Conservation (phyloP, 2,329 filamentous ascomycete genomes). For the Aspergillaceae sp. region DNA sequence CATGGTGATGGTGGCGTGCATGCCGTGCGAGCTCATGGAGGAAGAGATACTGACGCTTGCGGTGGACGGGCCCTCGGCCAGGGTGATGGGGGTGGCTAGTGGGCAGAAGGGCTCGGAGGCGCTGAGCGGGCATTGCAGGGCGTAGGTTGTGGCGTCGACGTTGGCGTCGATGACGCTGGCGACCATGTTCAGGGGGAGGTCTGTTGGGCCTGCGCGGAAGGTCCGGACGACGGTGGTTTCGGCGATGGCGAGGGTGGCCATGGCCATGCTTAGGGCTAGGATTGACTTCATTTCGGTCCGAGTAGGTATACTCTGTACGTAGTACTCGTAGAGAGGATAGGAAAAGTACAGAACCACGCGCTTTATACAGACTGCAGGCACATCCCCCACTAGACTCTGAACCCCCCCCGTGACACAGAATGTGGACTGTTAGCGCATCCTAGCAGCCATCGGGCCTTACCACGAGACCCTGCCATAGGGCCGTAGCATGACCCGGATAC, state of each 20-base stretch:
- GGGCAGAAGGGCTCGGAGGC: conserved; percentile 2
- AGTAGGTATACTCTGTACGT: too few relatives aligned
- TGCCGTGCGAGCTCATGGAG: conserved; percentile 2
- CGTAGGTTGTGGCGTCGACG: conserved; percentile 10
- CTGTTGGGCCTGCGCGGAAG: conserved; percentile 6
- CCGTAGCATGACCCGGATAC: too few relatives aligned
- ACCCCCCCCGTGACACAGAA: too few relatives aligned
- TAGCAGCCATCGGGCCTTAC: too few relatives aligned
- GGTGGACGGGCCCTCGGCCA: conserved; percentile 14
- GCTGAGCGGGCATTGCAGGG: conserved; percentile 6
- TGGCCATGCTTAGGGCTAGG: not conserved
- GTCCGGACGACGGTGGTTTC: conserved; percentile 7
- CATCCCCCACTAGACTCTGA: too few relatives aligned
- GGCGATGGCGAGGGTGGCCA: conserved; percentile 2
- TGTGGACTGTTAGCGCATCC: too few relatives aligned
- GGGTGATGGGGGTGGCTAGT: conserved; percentile 7
- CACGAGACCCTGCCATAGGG: too few relatives aligned
- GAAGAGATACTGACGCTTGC: conserved; percentile 7
- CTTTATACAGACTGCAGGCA: too few relatives aligned
- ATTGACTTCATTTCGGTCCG: not conserved
- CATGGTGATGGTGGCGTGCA: conserved; percentile 4
- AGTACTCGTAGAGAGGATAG: too few relatives aligned
- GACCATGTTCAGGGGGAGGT: conserved; percentile 1
- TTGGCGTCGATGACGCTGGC: conserved; percentile 12
- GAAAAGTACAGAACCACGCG: too few relatives aligned